Conservation (phyloP, 2,329 filamentous ascomycete genomes). For the Plectosphaerella sp. region DNA sequence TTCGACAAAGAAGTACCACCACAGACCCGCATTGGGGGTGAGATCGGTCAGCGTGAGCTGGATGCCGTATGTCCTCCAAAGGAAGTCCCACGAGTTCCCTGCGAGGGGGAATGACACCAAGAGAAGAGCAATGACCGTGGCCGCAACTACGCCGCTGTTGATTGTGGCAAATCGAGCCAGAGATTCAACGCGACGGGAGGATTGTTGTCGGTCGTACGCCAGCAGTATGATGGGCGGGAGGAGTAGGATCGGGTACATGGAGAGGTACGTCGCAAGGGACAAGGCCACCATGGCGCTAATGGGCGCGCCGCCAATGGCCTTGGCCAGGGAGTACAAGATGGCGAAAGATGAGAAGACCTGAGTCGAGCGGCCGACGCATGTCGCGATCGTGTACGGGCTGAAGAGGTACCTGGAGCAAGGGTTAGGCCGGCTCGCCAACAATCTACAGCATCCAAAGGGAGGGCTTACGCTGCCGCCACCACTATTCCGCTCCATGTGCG, state of each 20-base stretch:
- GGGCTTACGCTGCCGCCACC: constrained; percentile 70
- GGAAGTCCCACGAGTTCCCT: constrained; percentile 78
- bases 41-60: constrained; percentile 88
- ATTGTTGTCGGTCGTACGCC: constrained; percentile 63
- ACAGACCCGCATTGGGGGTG: constrained; percentile 90
- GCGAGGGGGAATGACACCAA: constrained; percentile 69
- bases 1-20: constrained; percentile 99
- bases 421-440: neutral
- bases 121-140: constrained; percentile 59
- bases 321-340: constrained; percentile 77
- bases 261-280: constrained; percentile 83
- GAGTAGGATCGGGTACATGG: constrained; percentile 85
- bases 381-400: constrained; percentile 89
- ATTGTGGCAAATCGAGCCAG: constrained; percentile 46
- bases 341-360: constrained; percentile 85
- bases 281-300: constrained; percentile 79
- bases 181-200: constrained; percentile 28
- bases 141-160: constrained; percentile 48
- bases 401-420: constrained; percentile 67
- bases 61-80: constrained; percentile 86
- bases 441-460: neutral
- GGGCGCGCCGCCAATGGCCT: constrained; percentile 69
- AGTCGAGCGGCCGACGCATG: constrained; percentile 85
- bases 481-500: constrained; percentile 70
- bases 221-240: constrained; percentile 78